phyloP scores from a whole-genome alignment of 257 asterid species.

The Solanum clarkiae region DNA sequence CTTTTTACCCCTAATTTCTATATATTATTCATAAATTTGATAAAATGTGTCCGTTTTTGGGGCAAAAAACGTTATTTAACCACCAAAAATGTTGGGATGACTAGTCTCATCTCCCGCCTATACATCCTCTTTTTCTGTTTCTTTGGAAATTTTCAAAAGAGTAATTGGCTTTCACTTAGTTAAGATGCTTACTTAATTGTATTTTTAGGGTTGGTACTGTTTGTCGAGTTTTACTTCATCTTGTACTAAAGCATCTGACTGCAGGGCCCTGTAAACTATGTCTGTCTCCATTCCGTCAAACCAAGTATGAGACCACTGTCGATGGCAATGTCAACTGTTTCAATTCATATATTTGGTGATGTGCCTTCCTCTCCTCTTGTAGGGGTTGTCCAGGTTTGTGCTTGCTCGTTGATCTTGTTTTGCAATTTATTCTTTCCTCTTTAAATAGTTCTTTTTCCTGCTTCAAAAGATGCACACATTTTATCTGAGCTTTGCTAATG shows the following conservation, averaged over 20 bases:
- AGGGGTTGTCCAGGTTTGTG: slow-evolving; percentile 79
- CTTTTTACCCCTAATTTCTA: neutral
- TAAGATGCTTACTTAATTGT: neutral
- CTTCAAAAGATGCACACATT: neutral
- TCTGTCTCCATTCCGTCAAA: slow-evolving; percentile 77
- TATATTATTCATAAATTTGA: neutral
- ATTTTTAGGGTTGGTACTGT: neutral
- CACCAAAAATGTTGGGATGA: neutral
- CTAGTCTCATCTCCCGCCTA: neutral
- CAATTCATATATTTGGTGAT: slow-evolving; percentile 84
- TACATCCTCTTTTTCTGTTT: neutral
- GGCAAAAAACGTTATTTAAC: neutral
- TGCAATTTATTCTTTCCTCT: neutral
- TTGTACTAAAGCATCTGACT: neutral
- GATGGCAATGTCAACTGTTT: slow-evolving; percentile 79
- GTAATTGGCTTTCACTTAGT: neutral
- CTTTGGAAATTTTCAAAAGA: neutral
- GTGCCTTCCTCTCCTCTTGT: slow-evolving; percentile 96
- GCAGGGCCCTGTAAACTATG: slow-evolving; percentile 93
- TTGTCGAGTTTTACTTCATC: neutral
- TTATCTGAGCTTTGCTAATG: neutral
- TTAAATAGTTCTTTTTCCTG: neutral
- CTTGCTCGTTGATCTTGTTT: neutral
- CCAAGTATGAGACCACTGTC: slow-evolving; percentile 88
- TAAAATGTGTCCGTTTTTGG: neutral